A percentile compares a stretch with the other conserved stretches of the same genome.
These are phyloP conservation scores for Pseudohalonectria lignicola DNA, from an alignment of 2,329 filamentous ascomycete species.

Conservation along the genomic window DNA sequence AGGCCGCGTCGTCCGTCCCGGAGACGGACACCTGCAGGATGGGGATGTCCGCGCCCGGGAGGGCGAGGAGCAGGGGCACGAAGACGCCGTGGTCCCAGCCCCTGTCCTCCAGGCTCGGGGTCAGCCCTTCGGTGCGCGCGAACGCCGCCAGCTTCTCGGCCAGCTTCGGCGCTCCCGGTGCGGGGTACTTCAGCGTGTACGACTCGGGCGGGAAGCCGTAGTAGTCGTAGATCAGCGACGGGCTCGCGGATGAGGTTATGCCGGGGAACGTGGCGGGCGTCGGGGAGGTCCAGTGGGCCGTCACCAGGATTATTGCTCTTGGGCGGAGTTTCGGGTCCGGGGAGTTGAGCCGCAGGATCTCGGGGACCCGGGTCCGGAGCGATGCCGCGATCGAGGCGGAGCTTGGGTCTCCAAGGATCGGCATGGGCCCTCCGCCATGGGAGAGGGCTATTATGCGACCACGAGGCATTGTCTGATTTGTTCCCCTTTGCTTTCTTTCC, in stretches of 20 bases:
- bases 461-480: too few species aligned
- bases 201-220: slow-evolving; percentile 44
- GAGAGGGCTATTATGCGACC: slow-evolving; percentile 29
- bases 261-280: slow-evolving; percentile 41
- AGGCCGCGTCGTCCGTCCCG: slow-evolving; percentile 32
- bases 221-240: slow-evolving; percentile 46
- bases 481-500: too few species aligned
- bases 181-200: slow-evolving; percentile 44
- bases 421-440: slow-evolving; percentile 46
- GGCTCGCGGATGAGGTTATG: slow-evolving; percentile 36
- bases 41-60: slow-evolving; percentile 39
- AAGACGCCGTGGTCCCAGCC: slow-evolving; percentile 54
- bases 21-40: slow-evolving; percentile 48
- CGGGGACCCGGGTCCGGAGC: slow-evolving; percentile 39
- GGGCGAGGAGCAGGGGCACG: slow-evolving; percentile 42
- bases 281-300: slow-evolving; percentile 43
- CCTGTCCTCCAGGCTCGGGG: slow-evolving; percentile 26
- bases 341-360: slow-evolving; percentile 42
- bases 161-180: slow-evolving; percentile 41
- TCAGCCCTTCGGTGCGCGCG: slow-evolving; percentile 33
- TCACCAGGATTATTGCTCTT: slow-evolving; percentile 41
- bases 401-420: slow-evolving; percentile 41
- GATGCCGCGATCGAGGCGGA: slow-evolving; percentile 40
- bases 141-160: slow-evolving; percentile 35
- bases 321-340: slow-evolving; percentile 27